A percentile compares a stretch with the other conserved stretches of the same genome.
Evolutionary conservation across 139 green algal species (phyloP).

Genomic region (Cymbomonas tetramitiformis): DNA sequence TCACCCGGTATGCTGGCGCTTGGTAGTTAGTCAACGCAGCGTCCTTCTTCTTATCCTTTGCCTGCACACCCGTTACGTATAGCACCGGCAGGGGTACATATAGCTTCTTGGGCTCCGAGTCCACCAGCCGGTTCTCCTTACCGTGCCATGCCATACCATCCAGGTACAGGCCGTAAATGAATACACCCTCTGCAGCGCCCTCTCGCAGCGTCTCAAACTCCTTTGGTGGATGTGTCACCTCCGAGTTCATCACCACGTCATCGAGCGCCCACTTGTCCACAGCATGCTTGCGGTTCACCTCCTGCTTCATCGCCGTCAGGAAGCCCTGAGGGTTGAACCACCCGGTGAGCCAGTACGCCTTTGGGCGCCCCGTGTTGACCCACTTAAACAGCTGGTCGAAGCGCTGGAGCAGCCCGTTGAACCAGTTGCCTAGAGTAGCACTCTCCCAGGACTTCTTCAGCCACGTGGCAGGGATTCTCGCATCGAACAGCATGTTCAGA

Average conservation of each 20-base stretch:
- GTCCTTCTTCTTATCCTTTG: slow-evolving; percentile 53
- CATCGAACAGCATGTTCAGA: slow-evolving; percentile 71
- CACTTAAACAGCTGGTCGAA: slow-evolving; percentile 82
- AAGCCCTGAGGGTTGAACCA: slow-evolving; percentile 83
- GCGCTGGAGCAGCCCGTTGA: slow-evolving; percentile 64
- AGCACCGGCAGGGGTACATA: slow-evolving; percentile 70
- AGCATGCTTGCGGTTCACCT: slow-evolving; percentile 52
- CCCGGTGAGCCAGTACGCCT: slow-evolving; percentile 80
- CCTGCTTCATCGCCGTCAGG: slow-evolving; percentile 33
- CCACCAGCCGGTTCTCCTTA: slow-evolving; percentile 65
- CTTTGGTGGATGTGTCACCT: slow-evolving; percentile 71
- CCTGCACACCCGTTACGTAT: slow-evolving; percentile 66
- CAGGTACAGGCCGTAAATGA: slow-evolving; percentile 79
- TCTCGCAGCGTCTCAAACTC: slow-evolving; percentile 68
- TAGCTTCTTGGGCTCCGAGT: slow-evolving; percentile 81
- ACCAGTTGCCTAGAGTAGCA: slow-evolving; percentile 67
- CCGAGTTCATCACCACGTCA: slow-evolving; percentile 73
- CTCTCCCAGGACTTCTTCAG: slow-evolving; percentile 64
- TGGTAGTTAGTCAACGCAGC: slow-evolving; percentile 52
- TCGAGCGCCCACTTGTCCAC: slow-evolving; percentile 87
- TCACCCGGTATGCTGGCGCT: slow-evolving; percentile 65
- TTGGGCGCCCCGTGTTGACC: slow-evolving; percentile 68
- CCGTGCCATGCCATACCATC: slow-evolving; percentile 79
- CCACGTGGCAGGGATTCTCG: slow-evolving; percentile 61
- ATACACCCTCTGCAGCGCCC: slow-evolving; percentile 68